Conservation (phyloP, 495 filamentous ascomycete genomes). For the Podospora pseudocomata region DNA sequence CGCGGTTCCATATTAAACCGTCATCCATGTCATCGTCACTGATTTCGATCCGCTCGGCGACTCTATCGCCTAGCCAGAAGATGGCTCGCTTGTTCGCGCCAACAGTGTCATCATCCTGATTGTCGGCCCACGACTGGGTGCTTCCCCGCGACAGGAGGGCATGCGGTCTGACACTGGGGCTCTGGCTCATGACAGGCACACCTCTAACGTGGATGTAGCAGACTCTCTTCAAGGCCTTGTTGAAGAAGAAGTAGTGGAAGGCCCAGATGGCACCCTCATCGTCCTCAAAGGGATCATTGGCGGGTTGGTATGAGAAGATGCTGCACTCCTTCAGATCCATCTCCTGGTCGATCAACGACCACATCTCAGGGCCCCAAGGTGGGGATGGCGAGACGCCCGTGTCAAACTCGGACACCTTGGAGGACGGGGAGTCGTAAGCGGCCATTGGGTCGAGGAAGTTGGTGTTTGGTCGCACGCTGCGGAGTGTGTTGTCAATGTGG, state of each 20-base stretch:
- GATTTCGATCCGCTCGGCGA: constrained; percentile 38
- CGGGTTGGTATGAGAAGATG: constrained; percentile 79
- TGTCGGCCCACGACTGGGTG: not conserved
- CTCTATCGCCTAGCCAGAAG: constrained; percentile 76
- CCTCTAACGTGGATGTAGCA: constrained; percentile 89
- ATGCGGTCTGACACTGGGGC: constrained; percentile 40
- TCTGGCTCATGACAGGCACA: constrained; percentile 75
- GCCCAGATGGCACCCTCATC: constrained; percentile 94
- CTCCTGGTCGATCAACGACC: constrained; percentile 85
- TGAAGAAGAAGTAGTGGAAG: constrained; percentile 96
- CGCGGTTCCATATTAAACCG: constrained; percentile 46
- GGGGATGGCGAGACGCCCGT: constrained; percentile 34
- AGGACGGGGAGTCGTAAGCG: constrained; percentile 30
- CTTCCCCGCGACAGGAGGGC: constrained; percentile 25
- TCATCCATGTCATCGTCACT: constrained; percentile 47
- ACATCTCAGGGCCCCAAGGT: constrained; percentile 81
- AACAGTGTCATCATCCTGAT: constrained; percentile 14
- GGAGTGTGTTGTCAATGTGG: constrained; percentile 77
- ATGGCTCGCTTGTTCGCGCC: constrained; percentile 71
- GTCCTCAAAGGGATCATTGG: constrained; percentile 79
- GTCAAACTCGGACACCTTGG: constrained; percentile 22
- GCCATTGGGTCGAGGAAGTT: constrained; percentile 25
- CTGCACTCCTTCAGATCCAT: constrained; percentile 84
- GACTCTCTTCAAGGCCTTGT: constrained; percentile 86
- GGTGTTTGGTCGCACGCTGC: constrained; percentile 67